Percentiles rank a stretch among this genome's conserved stretches.
Evolutionary conservation across 2,329 filamentous ascomycete species (phyloP).

Genomic region (Fusarium chuoi): DNA sequence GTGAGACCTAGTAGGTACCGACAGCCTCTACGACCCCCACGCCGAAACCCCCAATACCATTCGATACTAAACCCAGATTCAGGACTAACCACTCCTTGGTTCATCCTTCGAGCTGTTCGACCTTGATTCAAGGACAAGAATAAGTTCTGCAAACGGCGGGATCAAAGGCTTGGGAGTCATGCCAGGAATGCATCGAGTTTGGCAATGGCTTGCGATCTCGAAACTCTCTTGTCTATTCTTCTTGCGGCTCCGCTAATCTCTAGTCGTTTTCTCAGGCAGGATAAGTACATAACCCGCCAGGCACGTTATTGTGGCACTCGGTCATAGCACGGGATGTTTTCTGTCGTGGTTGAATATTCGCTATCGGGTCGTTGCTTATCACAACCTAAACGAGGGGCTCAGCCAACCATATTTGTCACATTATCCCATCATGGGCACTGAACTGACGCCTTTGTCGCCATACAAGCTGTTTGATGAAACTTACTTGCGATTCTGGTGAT

Average conservation of each 20-base stretch:
- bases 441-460: not conserved
- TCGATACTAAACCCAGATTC: not conserved
- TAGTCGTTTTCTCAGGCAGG: slow-evolving; percentile 3
- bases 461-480: not conserved
- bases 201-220: not conserved
- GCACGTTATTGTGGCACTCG: slow-evolving; percentile 12
- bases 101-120: not conserved
- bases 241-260: slow-evolving; percentile 22
- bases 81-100: not conserved
- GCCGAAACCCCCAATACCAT: slow-evolving; percentile 8
- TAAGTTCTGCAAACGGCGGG: not conserved
- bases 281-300: not conserved
- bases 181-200: slow-evolving; percentile 9
- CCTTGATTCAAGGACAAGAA: not conserved
- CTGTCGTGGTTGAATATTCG: slow-evolving; percentile 4
- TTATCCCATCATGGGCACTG: not conserved
- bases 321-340: slow-evolving; percentile 13
- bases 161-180: not conserved
- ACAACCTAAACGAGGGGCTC: slow-evolving; percentile 6
- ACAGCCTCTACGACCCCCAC: slow-evolving; percentile 10
- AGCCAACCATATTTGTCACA: slow-evolving; percentile 8
- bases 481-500: not conserved
- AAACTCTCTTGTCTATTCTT: not conserved
- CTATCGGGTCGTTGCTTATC: slow-evolving; percentile 29
- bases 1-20: not conserved